A percentile compares a stretch with the other conserved stretches of the same genome.
These are phyloP conservation scores for Ustulina deusta DNA, from an alignment of 2,329 filamentous ascomycete genomes.

Conservation along the genomic window DNA sequence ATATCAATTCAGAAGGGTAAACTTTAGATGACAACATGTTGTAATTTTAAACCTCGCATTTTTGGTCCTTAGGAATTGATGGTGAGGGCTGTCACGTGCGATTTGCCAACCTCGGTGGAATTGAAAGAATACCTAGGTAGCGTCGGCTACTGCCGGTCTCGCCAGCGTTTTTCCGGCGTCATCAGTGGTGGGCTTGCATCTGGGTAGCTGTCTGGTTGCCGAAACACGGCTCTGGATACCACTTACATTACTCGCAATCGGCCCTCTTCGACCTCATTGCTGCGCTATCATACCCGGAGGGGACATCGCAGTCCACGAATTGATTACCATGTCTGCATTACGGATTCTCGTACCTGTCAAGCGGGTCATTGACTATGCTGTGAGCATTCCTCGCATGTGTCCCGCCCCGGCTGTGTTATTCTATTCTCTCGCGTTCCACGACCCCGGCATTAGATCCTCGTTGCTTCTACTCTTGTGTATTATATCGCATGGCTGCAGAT, in stretches of 20 bases:
- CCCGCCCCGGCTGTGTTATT: not conserved
- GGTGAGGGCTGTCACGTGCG: constrained; percentile 38
- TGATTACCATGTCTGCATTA: constrained; percentile 67
- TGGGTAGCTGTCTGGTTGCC: constrained; percentile 26
- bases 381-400: constrained; percentile 57
- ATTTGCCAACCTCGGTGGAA: constrained; percentile 34
- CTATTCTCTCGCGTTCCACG: not conserved
- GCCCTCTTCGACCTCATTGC: constrained; percentile 20
- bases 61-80: too few species aligned
- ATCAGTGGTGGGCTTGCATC: constrained; percentile 39
- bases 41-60: too few species aligned
- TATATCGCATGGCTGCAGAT: not conserved
- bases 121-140: constrained; percentile 21
- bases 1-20: too few species aligned
- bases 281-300: not conserved
- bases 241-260: constrained; percentile 7
- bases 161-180: constrained; percentile 49
- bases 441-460: not conserved
- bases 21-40: too few species aligned
- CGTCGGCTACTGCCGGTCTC: constrained; percentile 51
- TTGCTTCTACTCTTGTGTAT: not conserved
- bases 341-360: constrained; percentile 85
- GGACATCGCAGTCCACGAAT: not conserved
- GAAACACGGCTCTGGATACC: constrained; percentile 2
- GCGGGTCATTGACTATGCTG: constrained; percentile 88